Evolutionary conservation across 23 red algal genomes (phyloP).

Genomic region (Gracilaria domingensis): DNA sequence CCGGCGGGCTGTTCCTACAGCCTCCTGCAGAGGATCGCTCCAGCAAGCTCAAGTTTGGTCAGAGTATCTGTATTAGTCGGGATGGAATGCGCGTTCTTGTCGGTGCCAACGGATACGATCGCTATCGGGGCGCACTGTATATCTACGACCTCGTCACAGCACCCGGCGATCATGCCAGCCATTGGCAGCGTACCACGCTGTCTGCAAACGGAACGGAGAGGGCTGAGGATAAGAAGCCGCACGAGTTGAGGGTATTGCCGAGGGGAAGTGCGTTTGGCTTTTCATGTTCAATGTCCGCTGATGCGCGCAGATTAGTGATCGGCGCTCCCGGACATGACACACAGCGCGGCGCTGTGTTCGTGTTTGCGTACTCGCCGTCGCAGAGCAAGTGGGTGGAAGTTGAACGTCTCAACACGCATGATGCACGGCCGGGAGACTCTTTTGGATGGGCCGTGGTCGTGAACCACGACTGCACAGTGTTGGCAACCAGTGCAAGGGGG

Average conservation of each 20-base stretch:
- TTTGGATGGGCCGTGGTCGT: slow-evolving; percentile 63
- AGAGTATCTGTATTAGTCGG: slow-evolving; percentile 40
- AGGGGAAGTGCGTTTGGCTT: slow-evolving; percentile 66
- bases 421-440: slow-evolving; percentile 36
- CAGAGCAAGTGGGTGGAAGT: slow-evolving; percentile 27
- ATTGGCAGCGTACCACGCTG: slow-evolving; percentile 43
- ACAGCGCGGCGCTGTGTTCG: slow-evolving; percentile 49
- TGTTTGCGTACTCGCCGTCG: slow-evolving; percentile 24
- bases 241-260: slow-evolving; percentile 8
- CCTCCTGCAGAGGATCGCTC: slow-evolving; percentile 28
- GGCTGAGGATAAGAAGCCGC: slow-evolving; percentile 29
- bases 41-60: slow-evolving; percentile 45
- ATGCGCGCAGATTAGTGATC: not conserved
- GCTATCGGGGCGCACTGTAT: slow-evolving; percentile 50
- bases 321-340: slow-evolving; percentile 61
- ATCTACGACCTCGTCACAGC: slow-evolving; percentile 44
- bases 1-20: slow-evolving; percentile 22
- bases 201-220: slow-evolving; percentile 15
- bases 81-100: slow-evolving; percentile 38
- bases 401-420: not conserved
- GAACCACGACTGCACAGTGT: slow-evolving; percentile 10
- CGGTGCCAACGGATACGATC: slow-evolving; percentile 52
- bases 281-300: slow-evolving; percentile 45
- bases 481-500: slow-evolving; percentile 46
- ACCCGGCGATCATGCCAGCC: slow-evolving; percentile 24